These are phyloP conservation scores for Yarrowia sp. DNA, from an alignment of 805 yeast genomes.

Conservation along the genomic window DNA sequence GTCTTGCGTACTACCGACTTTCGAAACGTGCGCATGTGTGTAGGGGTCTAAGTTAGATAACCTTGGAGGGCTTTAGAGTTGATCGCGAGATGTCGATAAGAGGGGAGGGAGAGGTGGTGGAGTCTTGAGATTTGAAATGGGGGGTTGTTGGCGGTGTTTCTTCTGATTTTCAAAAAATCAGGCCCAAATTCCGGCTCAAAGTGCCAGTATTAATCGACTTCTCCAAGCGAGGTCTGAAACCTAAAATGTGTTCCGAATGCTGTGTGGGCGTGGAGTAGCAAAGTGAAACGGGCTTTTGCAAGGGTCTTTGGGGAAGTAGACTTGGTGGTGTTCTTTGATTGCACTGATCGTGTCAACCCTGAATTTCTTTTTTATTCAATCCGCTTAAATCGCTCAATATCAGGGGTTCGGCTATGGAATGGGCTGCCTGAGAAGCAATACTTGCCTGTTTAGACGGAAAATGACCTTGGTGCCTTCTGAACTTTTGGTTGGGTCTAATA, in stretches of 20 bases:
- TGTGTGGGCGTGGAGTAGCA: not conserved
- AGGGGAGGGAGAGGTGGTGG: too few relatives aligned
- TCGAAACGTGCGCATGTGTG: slow-evolving; percentile 11
- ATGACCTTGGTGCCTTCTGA: not conserved
- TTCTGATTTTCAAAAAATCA: too few relatives aligned
- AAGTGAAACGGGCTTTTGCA: not conserved
- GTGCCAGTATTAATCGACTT: too few relatives aligned
- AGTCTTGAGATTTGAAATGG: too few relatives aligned
- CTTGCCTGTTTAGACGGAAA: not conserved
- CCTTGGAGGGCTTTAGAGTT: not conserved
- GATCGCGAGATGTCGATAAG: too few relatives aligned
- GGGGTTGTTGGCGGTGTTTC: too few relatives aligned
- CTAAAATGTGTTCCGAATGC: not conserved
- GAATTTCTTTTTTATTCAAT: not conserved
- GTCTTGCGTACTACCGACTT: slow-evolving; percentile 12
- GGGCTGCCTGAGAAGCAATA: too few relatives aligned
- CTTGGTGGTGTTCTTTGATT: too few relatives aligned
- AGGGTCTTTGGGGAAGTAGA: too few relatives aligned
- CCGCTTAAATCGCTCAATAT: not conserved
- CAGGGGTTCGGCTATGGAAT: not conserved
- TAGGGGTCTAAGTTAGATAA: slow-evolving; percentile 12
- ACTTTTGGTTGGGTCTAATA: not conserved
- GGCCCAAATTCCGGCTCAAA: too few relatives aligned
- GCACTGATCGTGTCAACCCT: too few relatives aligned
- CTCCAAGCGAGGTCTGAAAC: too few relatives aligned